Evolutionary conservation across 345 rosid species (phyloP).

Genomic region (Camelina laxa): DNA sequence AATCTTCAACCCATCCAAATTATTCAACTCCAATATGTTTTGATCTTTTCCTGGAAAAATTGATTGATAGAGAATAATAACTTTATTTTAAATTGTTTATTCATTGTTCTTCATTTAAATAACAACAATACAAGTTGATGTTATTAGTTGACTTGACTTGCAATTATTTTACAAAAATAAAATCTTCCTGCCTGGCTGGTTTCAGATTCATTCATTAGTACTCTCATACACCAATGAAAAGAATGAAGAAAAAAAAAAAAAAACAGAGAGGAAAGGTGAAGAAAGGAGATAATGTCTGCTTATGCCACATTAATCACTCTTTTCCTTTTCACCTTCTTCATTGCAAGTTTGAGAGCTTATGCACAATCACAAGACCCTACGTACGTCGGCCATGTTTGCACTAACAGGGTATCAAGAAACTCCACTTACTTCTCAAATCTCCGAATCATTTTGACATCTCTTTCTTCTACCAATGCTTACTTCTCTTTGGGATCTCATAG

Average conservation of each 20-base stretch:
- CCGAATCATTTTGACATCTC: constrained; percentile 35
- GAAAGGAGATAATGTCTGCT: constrained; percentile 32
- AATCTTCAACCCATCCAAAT: neutral
- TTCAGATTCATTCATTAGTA: neutral
- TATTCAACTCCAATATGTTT: neutral
- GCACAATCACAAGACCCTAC: constrained; percentile 19
- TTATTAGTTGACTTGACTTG: constrained; percentile 28
- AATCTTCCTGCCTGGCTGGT: neutral
- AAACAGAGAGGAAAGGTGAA: neutral
- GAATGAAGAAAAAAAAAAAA: no score
- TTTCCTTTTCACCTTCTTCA: constrained; percentile 19
- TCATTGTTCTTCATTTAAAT: neutral
- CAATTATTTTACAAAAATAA: neutral
- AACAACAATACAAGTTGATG: constrained; percentile 1
- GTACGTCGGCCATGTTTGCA: constrained; percentile 13
- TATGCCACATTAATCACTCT: neutral
- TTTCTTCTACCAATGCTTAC: constrained; percentile 18
- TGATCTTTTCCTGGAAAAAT: neutral
- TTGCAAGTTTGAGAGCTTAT: constrained; percentile 37
- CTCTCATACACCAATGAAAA: neutral
- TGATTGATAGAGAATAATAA: neutral
- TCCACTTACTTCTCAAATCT: constrained; percentile 45
- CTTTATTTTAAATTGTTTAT: neutral
- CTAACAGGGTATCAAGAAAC: constrained; percentile 25
- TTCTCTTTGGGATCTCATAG: constrained; percentile 42